Percentiles rank a stretch among this genome's conserved stretches.
Evolutionary conservation across 2,329 filamentous ascomycete genomes (phyloP).

Genomic region (Thelonectria discophora): DNA sequence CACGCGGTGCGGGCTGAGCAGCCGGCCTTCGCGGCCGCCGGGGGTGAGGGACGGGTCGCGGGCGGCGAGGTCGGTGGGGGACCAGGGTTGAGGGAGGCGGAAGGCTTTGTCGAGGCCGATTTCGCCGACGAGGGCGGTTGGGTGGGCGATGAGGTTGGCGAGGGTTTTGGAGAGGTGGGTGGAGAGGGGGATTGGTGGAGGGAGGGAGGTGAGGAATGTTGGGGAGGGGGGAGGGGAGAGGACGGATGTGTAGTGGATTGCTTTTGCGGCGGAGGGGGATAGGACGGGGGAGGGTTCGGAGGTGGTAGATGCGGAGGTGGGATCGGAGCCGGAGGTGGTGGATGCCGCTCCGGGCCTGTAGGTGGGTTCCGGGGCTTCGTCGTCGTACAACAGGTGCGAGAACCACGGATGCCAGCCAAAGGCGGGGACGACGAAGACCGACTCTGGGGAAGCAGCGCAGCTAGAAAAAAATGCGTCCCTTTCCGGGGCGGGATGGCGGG

Average conservation of each 20-base stretch:
- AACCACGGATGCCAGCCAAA: conserved; percentile 94
- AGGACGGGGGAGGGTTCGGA: background rate
- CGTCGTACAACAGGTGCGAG: conserved; percentile 77
- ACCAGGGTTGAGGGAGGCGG: conserved; percentile 71
- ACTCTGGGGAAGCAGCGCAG: background rate
- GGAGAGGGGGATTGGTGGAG: conserved; percentile 68
- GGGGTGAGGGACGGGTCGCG: conserved; percentile 62
- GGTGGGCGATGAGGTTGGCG: conserved; percentile 63
- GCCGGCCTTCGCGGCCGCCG: conserved; percentile 74
- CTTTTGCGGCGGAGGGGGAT: conserved; percentile 50
- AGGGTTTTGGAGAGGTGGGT: conserved; percentile 66
- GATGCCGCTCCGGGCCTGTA: conserved; percentile 42
- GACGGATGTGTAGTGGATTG: conserved; percentile 72
- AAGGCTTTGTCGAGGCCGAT: conserved; percentile 82
- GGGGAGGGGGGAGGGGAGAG: conserved; percentile 62
- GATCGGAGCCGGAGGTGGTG: conserved; percentile 22
- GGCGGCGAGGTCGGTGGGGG: conserved; percentile 44
- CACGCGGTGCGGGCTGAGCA: conserved; percentile 73
- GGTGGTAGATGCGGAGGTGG: conserved; percentile 22
- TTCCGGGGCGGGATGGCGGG: conserved; percentile 59
- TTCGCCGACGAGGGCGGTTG: conserved; percentile 76
- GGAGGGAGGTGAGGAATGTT: conserved; percentile 60
- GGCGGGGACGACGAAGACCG: conserved; percentile 63
- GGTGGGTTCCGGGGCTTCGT: conserved; percentile 52
- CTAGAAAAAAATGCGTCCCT: conserved; percentile 7